phyloP scores from a whole-genome alignment of 768 basidiomycete species.

The Phaeotremella skinneri region DNA sequence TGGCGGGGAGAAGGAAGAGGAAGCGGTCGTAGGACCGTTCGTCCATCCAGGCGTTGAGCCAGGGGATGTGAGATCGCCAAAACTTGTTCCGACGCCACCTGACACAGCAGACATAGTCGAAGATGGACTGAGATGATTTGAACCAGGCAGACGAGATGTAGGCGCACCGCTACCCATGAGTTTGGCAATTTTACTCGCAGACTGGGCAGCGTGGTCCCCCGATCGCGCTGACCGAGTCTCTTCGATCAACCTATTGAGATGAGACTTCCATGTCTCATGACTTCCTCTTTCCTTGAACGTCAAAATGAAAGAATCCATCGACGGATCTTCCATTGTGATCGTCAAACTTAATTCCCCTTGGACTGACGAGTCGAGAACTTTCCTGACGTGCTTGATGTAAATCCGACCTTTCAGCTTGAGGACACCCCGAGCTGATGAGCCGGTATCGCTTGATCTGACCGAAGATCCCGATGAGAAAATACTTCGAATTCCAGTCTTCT shows the following conservation, averaged over 20 bases:
- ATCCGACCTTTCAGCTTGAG: constrained; percentile 91
- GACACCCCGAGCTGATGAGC: constrained; percentile 56
- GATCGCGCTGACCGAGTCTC: constrained; percentile 13
- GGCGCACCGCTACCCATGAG: constrained; percentile 37
- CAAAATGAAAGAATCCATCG: constrained; percentile 88
- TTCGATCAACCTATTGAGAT: constrained; percentile 72
- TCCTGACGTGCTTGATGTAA: constrained; percentile 89
- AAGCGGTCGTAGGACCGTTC: constrained; percentile 12
- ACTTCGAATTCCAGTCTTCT: constrained; percentile 74
- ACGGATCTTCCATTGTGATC: constrained; percentile 96
- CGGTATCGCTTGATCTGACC: constrained; percentile 23
- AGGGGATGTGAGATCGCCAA: constrained; percentile 27
- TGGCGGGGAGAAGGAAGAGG: constrained; percentile 15
- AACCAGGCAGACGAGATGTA: background rate
- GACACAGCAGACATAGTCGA: constrained; percentile 7
- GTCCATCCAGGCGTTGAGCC: constrained; percentile 10
- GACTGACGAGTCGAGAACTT: constrained; percentile 71
- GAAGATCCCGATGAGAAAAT: constrained; percentile 59
- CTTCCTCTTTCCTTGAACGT: constrained; percentile 89
- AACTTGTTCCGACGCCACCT: constrained; percentile 8
- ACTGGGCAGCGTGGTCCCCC: constrained; percentile 8
- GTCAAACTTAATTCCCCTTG: constrained; percentile 83
- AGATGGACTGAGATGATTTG: background rate
- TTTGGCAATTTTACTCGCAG: constrained; percentile 23
- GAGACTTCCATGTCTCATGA: constrained; percentile 81